These are phyloP conservation scores for Trypanosoma lewisi DNA, from an alignment of 208 protist genomes.

Conservation along the genomic window DNA sequence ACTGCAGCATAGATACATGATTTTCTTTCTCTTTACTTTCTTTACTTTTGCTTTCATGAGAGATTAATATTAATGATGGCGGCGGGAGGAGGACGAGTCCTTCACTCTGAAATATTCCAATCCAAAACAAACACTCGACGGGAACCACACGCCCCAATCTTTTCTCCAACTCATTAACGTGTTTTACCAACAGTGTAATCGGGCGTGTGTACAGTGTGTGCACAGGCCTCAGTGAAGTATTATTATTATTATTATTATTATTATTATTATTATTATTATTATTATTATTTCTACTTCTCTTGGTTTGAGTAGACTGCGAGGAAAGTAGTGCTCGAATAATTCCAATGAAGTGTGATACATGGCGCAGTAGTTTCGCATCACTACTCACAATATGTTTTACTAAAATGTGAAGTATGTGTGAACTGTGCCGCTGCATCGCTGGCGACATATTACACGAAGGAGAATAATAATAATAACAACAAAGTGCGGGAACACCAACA, in stretches of 20 bases:
- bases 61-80: neutral
- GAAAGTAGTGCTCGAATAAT: constrained; percentile 14
- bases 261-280: too few species aligned
- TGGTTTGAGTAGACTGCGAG: too few species aligned
- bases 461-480: too few species aligned
- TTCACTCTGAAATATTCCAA: constrained; percentile 9
- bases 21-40: neutral
- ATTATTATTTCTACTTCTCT: too few species aligned
- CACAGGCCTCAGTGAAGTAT: too few species aligned
- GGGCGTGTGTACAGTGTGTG: too few species aligned
- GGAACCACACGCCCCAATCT: constrained; percentile 15
- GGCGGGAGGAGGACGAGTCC: neutral
- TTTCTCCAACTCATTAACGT: constrained; percentile 6
- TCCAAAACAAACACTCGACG: constrained; percentile 16
- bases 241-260: too few species aligned
- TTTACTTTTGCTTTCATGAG: neutral
- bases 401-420: constrained; percentile 2
- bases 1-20: neutral
- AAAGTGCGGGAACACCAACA: neutral
- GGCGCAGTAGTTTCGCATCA: constrained; percentile 4
- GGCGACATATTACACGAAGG: constrained; percentile 4
- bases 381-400: constrained; percentile 3
- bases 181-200: constrained; percentile 3
- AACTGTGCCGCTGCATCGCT: constrained; percentile 1
- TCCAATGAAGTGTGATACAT: constrained; percentile 16